phyloP scores from a whole-genome alignment of 169 alveolate genomes.

The Blepharisma undulans region DNA sequence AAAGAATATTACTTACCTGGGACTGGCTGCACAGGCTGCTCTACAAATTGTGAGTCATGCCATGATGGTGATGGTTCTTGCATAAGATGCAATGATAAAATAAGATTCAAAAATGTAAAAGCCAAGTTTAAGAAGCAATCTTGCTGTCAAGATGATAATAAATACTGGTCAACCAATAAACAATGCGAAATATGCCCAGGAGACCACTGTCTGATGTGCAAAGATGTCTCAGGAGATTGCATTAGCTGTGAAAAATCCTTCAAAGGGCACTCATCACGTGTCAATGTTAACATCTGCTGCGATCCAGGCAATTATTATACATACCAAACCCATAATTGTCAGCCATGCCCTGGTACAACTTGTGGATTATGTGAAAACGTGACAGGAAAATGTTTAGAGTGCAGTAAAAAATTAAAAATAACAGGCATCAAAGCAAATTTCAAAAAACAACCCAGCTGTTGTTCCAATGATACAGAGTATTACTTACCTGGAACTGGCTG shows the following conservation, averaged over 20 bases:
- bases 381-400: not conserved
- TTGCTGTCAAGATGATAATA: not conserved
- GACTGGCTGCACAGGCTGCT: not conserved
- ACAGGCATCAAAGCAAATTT: not conserved
- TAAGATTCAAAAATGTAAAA: no score
- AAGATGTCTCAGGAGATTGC: not conserved
- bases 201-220: not conserved
- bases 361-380: not conserved
- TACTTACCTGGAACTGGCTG: no score
- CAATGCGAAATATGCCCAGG: not conserved
- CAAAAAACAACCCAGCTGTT: not conserved
- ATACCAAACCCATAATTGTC: not conserved
- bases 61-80: not conserved
- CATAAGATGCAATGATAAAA: not conserved
- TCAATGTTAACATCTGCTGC: not conserved
- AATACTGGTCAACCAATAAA: not conserved
- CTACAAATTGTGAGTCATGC: not conserved
- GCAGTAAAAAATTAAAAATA: not conserved
- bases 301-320: not conserved
- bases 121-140: not conserved
- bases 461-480: no score
- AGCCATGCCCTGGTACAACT: not conserved
- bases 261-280: not conserved
- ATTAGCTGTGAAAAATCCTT: not conserved
- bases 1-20: not conserved